Evolutionary conservation across 768 basidiomycete species (phyloP).

Genomic region (Russula compacta): DNA sequence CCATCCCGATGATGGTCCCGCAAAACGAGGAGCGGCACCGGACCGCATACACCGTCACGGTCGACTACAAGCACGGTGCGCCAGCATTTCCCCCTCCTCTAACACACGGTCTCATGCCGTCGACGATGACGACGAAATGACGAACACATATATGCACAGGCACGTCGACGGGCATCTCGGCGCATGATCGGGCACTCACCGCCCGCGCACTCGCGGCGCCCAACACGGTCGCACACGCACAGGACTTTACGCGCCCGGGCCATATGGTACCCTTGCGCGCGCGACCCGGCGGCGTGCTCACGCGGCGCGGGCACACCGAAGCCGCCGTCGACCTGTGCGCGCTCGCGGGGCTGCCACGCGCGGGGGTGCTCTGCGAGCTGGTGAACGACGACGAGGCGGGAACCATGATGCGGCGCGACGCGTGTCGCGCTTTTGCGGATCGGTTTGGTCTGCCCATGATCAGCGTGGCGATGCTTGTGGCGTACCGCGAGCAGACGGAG

Average conservation of each 20-base stretch:
- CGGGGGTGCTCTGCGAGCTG: constrained; percentile 87
- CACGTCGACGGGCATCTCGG: constrained; percentile 94
- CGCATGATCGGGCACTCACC: constrained; percentile 87
- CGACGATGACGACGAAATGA: no score
- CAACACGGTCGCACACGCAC: constrained; percentile 31
- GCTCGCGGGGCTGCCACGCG: constrained; percentile 56
- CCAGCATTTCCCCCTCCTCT: constrained; percentile 5
- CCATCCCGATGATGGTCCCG: constrained; percentile 91
- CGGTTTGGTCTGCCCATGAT: constrained; percentile 90
- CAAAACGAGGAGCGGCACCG: constrained; percentile 82
- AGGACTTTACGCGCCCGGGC: constrained; percentile 86
- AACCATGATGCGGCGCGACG: constrained; percentile 90
- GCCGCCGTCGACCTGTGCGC: constrained; percentile 78
- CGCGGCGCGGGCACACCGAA: constrained; percentile 92
- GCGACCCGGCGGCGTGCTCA: constrained; percentile 72
- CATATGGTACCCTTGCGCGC: constrained; percentile 93
- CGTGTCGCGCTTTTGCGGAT: constrained; percentile 86
- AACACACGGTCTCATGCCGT: no score
- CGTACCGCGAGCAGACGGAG: constrained; percentile 27
- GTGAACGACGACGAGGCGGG: constrained; percentile 88
- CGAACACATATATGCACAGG: constrained; percentile 35
- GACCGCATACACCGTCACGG: constrained; percentile 93
- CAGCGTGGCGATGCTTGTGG: constrained; percentile 76
- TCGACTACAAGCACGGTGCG: constrained; percentile 85
- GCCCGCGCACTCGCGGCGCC: constrained; percentile 72